Conservation (phyloP, 1,139 yeast species). For the Suhomyces atakaporum region DNA sequence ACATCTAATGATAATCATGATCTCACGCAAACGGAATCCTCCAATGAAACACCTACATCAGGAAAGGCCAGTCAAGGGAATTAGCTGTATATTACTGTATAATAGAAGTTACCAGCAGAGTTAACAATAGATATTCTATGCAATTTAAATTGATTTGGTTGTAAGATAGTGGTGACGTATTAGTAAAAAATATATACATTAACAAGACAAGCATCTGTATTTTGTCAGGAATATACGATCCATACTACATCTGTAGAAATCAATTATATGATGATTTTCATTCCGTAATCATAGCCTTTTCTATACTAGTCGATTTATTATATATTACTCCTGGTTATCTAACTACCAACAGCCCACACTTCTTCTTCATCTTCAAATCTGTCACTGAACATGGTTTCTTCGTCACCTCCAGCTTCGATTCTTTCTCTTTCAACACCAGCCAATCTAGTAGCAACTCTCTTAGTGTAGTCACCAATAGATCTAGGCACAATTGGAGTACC, state of each 20-base stretch:
- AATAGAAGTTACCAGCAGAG: conserved; percentile 1
- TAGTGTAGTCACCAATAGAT: conserved; percentile 84
- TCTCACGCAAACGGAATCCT: conserved; percentile 11
- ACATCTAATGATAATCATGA: conserved; percentile 5
- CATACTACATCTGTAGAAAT: no score
- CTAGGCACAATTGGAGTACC: conserved; percentile 63
- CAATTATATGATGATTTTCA: no score
- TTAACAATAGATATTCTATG: no score
- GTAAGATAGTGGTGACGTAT: no score
- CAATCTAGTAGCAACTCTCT: conserved; percentile 80
- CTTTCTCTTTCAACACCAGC: conserved; percentile 87
- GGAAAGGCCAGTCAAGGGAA: conserved; percentile 8
- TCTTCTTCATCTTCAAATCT: conserved; percentile 83
- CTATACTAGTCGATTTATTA: no score
- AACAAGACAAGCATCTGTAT: no score
- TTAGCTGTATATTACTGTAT: conserved; percentile 8
- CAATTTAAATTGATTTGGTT: no score
- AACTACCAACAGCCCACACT: conserved; percentile 80
- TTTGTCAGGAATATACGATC: background rate
- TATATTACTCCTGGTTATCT: background rate
- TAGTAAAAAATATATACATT: no score
- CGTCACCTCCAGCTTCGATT: conserved; percentile 88
- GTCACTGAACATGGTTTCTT: conserved; percentile 80
- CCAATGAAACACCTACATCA: conserved; percentile 9
- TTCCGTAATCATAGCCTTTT: no score